These are phyloP conservation scores for Podaxis pistillaris DNA, from an alignment of 768 basidiomycete species.

Conservation along the genomic window DNA sequence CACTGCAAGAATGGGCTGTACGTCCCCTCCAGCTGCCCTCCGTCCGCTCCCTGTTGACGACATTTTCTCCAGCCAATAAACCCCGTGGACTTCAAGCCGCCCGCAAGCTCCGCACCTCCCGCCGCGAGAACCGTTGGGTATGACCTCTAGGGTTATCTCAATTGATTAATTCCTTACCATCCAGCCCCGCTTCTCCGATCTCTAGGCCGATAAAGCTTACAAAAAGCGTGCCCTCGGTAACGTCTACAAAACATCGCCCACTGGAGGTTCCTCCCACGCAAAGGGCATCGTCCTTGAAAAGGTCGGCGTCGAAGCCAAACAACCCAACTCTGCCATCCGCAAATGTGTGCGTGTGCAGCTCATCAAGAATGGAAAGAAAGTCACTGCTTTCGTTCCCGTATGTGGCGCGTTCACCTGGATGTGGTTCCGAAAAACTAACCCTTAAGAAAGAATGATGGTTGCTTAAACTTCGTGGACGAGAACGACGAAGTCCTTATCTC, in stretches of 20 bases:
- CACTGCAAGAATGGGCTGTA: constrained; percentile 76
- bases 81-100: constrained; percentile 98
- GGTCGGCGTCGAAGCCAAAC: constrained; percentile 99
- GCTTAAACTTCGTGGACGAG: constrained; percentile 98
- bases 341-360: constrained; percentile 99
- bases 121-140: constrained; percentile 97
- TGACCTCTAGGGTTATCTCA: constrained; percentile 21
- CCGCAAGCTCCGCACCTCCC: constrained; percentile 93
- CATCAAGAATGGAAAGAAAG: constrained; percentile 99
- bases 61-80: constrained; percentile 77
- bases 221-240: constrained; percentile 99
- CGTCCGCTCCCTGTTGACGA: constrained; percentile 15
- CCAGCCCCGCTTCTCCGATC: constrained; percentile 6
- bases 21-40: constrained; percentile 34
- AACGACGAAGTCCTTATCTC: constrained; percentile 99
- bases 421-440: constrained; percentile 4
- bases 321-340: constrained; percentile 99
- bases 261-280: constrained; percentile 98
- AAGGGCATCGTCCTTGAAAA: constrained; percentile 99
- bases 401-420: constrained; percentile 30
- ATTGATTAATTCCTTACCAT: constrained; percentile 8
- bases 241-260: constrained; percentile 99
- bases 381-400: constrained; percentile 99
- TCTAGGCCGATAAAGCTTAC: constrained; percentile 94
- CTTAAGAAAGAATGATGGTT: constrained; percentile 80